These are phyloP conservation scores for Fagopyrum esculentum DNA, from an alignment of 148 eudicot genomes.

Conservation along the genomic window DNA sequence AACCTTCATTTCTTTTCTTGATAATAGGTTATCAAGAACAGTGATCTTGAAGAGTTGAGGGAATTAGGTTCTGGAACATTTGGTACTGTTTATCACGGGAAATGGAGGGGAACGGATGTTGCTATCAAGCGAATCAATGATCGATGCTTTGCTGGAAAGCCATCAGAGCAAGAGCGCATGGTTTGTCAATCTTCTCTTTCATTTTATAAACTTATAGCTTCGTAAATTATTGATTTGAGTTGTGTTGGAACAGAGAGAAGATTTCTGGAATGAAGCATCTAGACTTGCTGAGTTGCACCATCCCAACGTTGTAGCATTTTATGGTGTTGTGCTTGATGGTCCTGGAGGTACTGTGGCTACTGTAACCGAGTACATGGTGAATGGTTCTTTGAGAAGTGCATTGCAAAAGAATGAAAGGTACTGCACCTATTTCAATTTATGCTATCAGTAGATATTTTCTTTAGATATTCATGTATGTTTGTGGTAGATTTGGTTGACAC, in stretches of 20 bases:
- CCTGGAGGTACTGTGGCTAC: constrained; percentile 93
- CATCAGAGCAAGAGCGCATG: constrained; percentile 92
- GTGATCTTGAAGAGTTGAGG: constrained; percentile 84
- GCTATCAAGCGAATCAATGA: constrained; percentile 92
- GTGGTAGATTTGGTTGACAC: neutral
- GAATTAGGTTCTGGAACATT: constrained; percentile 96
- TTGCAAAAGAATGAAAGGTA: constrained; percentile 80
- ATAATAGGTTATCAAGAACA: constrained; percentile 69
- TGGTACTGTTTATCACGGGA: constrained; percentile 96
- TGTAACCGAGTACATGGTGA: constrained; percentile 97
- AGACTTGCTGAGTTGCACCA: constrained; percentile 95
- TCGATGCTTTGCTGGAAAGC: constrained; percentile 79
- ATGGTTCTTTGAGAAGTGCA: constrained; percentile 90
- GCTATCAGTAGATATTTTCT: neutral
- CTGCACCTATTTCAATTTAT: neutral
- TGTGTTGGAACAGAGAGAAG: constrained; percentile 48
- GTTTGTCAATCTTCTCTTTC: constrained; percentile 26
- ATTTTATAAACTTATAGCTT: constrained; percentile 8
- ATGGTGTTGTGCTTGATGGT: constrained; percentile 95
- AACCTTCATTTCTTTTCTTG: neutral
- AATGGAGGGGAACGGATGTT: constrained; percentile 98
- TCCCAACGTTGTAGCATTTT: constrained; percentile 95
- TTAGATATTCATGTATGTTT: no score
- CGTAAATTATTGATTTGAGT: neutral
- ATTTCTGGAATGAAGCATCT: constrained; percentile 97